A percentile compares a stretch with the other conserved stretches of the same genome.
Conservation (phyloP, 192 early-diverging fungal genomes). For the Phycomyces blakesleeanus region DNA sequence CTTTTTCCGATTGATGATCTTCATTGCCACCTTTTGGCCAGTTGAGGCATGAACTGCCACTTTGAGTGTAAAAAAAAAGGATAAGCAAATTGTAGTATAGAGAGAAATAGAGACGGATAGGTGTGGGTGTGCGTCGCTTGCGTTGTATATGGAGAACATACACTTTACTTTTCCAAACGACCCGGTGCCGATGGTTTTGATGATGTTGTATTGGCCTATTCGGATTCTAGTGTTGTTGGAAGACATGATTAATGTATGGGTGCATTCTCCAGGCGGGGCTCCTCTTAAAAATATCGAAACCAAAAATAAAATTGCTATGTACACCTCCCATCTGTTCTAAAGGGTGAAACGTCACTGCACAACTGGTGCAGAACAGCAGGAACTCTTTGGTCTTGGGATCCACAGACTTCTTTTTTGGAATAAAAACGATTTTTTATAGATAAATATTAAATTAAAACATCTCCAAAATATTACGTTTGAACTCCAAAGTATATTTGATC, state of each 20-base stretch:
- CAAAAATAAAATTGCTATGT: neutral
- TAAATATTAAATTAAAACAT: no score
- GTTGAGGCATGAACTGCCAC: conserved; percentile 96
- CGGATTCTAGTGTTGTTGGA: conserved; percentile 23
- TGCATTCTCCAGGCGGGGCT: neutral
- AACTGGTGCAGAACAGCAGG: neutral
- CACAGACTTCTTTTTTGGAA: no score
- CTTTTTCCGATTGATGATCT: conserved; percentile 91
- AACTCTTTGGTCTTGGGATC: neutral
- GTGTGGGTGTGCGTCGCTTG: neutral
- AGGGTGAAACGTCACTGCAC: neutral
- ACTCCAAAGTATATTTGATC: no score
- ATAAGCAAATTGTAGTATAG: neutral
- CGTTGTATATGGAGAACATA: conserved; percentile 44
- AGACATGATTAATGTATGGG: neutral
- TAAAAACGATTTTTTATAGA: no score
- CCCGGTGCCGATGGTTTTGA: conserved; percentile 94
- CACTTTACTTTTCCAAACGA: conserved; percentile 99
- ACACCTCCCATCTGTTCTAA: neutral
- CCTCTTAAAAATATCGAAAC: neutral
- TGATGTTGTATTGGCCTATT: conserved; percentile 90
- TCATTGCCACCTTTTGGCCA: conserved; percentile 93
- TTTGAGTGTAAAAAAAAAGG: conserved; percentile 39
- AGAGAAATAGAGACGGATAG: neutral
- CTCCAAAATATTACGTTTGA: no score